These are phyloP conservation scores for Monascus ruber DNA, from an alignment of 2,329 filamentous ascomycete species.

Conservation along the genomic window DNA sequence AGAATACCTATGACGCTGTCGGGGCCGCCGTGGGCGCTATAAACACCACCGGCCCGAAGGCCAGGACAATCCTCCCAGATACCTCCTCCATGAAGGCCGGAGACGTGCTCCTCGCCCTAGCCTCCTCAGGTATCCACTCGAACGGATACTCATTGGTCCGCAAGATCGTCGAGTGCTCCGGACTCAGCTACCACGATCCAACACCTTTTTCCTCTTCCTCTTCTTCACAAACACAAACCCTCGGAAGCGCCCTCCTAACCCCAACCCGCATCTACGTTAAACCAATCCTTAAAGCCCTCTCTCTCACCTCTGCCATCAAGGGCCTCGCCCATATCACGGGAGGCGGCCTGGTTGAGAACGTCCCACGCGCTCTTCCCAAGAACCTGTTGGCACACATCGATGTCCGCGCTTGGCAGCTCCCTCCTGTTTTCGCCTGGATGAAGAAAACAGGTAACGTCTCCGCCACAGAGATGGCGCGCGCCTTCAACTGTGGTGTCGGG, in stretches of 20 bases:
- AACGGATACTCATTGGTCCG: conserved; percentile 97
- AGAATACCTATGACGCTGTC: conserved; percentile 84
- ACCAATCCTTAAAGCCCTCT: conserved; percentile 57
- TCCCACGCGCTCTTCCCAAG: conserved; percentile 80
- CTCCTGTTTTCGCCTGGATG: conserved; percentile 77
- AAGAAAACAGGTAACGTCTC: conserved; percentile 59
- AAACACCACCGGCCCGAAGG: conserved; percentile 38
- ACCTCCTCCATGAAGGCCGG: conserved; percentile 65
- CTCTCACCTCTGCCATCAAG: conserved; percentile 46
- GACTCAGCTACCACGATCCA: conserved; percentile 57
- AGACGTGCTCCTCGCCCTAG: conserved; percentile 76
- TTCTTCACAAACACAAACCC: conserved; percentile 45
- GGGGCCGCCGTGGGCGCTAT: conserved; percentile 85
- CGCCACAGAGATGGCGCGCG: conserved; percentile 71
- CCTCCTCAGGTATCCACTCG: conserved; percentile 80
- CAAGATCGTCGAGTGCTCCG: conserved; percentile 65
- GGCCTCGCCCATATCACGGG: conserved; percentile 96
- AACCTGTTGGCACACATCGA: conserved; percentile 72
- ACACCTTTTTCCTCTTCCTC: conserved; percentile 68
- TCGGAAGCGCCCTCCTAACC: conserved; percentile 71
- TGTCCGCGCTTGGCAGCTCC: conserved; percentile 61
- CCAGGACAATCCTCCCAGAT: conserved; percentile 59
- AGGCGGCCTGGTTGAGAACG: conserved; percentile 83
- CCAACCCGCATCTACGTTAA: conserved; percentile 93
- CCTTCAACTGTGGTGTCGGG: conserved; percentile 89